Evolutionary conservation across 148 eudicot species (phyloP), one percentile per base, ranked within the genome.

Genomic region (Arctostaphylos glauca): DNA sequence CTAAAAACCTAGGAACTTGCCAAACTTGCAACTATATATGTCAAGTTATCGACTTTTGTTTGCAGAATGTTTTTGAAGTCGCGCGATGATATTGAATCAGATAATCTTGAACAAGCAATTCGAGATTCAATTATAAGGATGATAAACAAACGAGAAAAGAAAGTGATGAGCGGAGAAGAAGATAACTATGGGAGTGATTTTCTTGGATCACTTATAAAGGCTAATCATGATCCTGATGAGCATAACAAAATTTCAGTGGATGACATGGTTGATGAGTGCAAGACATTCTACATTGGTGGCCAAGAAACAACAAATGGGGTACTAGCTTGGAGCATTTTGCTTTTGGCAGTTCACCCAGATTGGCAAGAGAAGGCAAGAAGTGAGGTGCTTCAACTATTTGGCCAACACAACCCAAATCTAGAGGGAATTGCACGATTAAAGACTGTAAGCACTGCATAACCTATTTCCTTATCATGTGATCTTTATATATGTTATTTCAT

Each of bases 201-300:
- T 46, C 81, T 79, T 59, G 81, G 72, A 79, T 44, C 55, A 21
- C 81, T 79, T 59, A 9, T 79, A 46, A 59, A n/a, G 55, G 71
- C 72, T 3, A n/a, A 16, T 5, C 72, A 79, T 4, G 55, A 60
- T 47, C 16, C 71, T 2, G 81, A 79, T 16, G 54, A 62, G 41
- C 60, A 62, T 9, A 79, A 23, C 0, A 79, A 41, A 23, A 21
- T 79, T 21, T 18, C 81, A n/a, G n/a, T 19, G 2, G 43, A 79
- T 0, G 43, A 60, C 0, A 58, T 78, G 12, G 46, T 78, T 0
- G 81, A 78, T 48, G 81, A 78, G 31, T 78, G 81, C 16, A 78
- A 78, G 81, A 58, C 52, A 18, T 78, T 78, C 52, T 78, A 78
- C 70, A 18, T 5, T 3, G n/a, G 3, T 9, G 70, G 81, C 38